Conservation (phyloP, 345 rosid species). For the Euclidium syriacum region DNA sequence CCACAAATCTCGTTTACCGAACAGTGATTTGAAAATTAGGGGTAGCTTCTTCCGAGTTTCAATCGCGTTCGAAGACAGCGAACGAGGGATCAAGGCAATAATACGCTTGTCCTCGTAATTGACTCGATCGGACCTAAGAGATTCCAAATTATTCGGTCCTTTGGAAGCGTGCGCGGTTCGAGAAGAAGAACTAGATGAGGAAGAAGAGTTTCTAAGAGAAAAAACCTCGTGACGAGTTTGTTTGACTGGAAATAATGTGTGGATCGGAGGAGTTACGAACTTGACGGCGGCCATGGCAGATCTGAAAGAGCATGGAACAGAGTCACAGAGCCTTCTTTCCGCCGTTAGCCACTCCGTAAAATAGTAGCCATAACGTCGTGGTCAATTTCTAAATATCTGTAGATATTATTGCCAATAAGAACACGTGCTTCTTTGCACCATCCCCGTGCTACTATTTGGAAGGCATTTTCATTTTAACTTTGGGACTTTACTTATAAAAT, state of each 20-base stretch:
- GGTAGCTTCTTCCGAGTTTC: background rate
- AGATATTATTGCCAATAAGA: too few species aligned
- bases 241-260: background rate
- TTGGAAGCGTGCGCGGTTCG: background rate
- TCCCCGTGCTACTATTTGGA: too few species aligned
- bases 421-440: too few species aligned
- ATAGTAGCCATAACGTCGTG: too few species aligned
- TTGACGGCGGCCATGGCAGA: background rate
- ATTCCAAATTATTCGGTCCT: background rate
- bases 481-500: too few species aligned
- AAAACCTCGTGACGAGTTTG: background rate
- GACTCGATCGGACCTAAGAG: background rate
- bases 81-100: background rate
- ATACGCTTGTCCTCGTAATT: background rate
- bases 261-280: background rate
- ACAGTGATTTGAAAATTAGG: slow-evolving; percentile 25
- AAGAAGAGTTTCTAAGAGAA: background rate
- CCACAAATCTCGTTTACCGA: too few species aligned
- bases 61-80: background rate
- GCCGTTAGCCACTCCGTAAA: too few species aligned
- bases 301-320: background rate
- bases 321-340: too few species aligned
- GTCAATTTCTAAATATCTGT: too few species aligned
- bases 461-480: too few species aligned
- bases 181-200: too few species aligned